phyloP scores from a whole-genome alignment of 345 rosid genomes.

The Xanthoceras sorbifolium region DNA sequence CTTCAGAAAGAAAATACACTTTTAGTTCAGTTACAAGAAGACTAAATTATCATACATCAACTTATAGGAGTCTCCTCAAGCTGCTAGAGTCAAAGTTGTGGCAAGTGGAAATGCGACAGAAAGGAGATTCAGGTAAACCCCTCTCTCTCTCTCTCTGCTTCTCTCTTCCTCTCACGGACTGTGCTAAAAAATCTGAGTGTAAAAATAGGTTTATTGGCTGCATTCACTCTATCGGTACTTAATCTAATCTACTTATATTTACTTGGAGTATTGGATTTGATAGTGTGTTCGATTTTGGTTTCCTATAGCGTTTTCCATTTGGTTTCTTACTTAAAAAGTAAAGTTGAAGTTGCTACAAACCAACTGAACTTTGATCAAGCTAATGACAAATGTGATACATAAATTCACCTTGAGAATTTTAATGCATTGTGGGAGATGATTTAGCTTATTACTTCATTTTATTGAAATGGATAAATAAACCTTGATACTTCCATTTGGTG shows the following conservation, averaged over 20 bases:
- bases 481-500: background rate
- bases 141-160: background rate
- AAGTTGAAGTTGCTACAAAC: background rate
- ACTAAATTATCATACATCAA: conserved; percentile 21
- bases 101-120: conserved; percentile 95
- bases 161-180: background rate
- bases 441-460: background rate
- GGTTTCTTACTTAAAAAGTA: background rate
- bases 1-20: background rate
- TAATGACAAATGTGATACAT: background rate
- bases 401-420: background rate
- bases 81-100: conserved; percentile 95
- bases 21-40: conserved; percentile 4
- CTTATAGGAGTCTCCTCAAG: conserved; percentile 95
- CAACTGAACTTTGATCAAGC: background rate
- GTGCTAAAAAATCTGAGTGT: background rate
- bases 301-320: background rate
- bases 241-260: background rate
- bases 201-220: background rate
- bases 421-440: background rate
- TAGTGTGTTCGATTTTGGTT: background rate
- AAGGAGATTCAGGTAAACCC: conserved; percentile 80
- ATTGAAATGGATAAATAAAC: conserved; percentile 3
- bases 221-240: conserved; percentile 3
- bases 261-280: too few species aligned